Conservation (phyloP, 495 filamentous ascomycete genomes). For the Podospora pseudopauciseta region DNA sequence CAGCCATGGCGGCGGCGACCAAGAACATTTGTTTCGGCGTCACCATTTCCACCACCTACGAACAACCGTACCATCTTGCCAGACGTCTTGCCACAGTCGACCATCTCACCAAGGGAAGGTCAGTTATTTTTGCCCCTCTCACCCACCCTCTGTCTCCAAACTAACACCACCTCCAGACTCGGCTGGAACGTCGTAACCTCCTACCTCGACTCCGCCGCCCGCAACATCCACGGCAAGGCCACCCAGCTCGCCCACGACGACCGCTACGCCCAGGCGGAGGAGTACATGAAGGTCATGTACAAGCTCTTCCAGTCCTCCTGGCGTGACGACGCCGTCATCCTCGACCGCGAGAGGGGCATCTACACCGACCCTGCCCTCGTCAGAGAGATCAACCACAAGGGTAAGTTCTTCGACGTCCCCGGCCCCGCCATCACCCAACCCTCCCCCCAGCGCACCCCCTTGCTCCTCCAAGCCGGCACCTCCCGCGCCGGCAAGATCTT, state of each 20-base stretch:
- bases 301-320: constrained; percentile 68
- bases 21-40: constrained; percentile 62
- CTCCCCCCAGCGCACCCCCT: constrained; percentile 61
- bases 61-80: constrained; percentile 67
- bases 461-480: constrained; percentile 63
- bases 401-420: constrained; percentile 62
- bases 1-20: constrained; percentile 51
- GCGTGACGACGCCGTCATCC: constrained; percentile 61
- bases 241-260: constrained; percentile 60
- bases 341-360: constrained; percentile 51
- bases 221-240: constrained; percentile 51
- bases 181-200: constrained; percentile 54
- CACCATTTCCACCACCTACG: constrained; percentile 63
- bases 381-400: constrained; percentile 61
- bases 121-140: neutral
- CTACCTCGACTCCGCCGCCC: constrained; percentile 64
- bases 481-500: constrained; percentile 61
- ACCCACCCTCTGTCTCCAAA: neutral
- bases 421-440: constrained; percentile 64
- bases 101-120: constrained; percentile 61
- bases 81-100: constrained; percentile 62
- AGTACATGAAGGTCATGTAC: constrained; percentile 67
- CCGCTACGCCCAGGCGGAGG: constrained; percentile 62
- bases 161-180: constrained; percentile 32
- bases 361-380: constrained; percentile 60